phyloP scores from a whole-genome alignment of 345 rosid species.

The Rhizophora mangle region DNA sequence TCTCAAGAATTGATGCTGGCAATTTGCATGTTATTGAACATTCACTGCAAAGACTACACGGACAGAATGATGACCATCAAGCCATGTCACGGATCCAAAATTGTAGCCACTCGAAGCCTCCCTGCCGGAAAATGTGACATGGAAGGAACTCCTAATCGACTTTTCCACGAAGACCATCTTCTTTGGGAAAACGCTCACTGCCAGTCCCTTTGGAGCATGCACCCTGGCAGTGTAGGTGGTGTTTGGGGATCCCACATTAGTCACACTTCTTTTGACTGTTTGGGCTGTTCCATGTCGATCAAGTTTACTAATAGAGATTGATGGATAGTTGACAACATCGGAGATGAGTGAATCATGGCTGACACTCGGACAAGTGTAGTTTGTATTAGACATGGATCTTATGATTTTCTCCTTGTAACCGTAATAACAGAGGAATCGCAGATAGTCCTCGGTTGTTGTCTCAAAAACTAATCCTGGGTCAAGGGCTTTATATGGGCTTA shows the following conservation, averaged over 20 bases:
- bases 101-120: slow-evolving; percentile 51
- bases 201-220: slow-evolving; percentile 47
- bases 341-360: slow-evolving; percentile 42
- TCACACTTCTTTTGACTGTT: slow-evolving; percentile 44
- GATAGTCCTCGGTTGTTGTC: slow-evolving; percentile 48
- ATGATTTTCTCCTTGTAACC: slow-evolving; percentile 58
- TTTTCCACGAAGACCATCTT: slow-evolving; percentile 37
- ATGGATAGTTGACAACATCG: slow-evolving; percentile 56
- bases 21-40: slow-evolving; percentile 24
- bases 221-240: slow-evolving; percentile 45
- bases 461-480: slow-evolving; percentile 75
- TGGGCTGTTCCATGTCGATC: slow-evolving; percentile 18
- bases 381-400: slow-evolving; percentile 37
- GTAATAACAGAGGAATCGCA: slow-evolving; percentile 53
- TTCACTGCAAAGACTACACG: slow-evolving; percentile 55
- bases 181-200: slow-evolving; percentile 50
- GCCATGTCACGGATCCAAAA: slow-evolving; percentile 62
- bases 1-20: no score
- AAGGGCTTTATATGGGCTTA: slow-evolving; percentile 53
- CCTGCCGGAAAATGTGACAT: slow-evolving; percentile 44
- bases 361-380: slow-evolving; percentile 49
- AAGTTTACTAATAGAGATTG: slow-evolving; percentile 61
- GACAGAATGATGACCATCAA: slow-evolving; percentile 48
- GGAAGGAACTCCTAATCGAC: slow-evolving; percentile 33
- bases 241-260: slow-evolving; percentile 55